Percentiles rank a stretch among this genome's conserved stretches.
These are phyloP conservation scores for Blastobotrys mokoenaii DNA, from an alignment of 805 yeast species.

Conservation along the genomic window DNA sequence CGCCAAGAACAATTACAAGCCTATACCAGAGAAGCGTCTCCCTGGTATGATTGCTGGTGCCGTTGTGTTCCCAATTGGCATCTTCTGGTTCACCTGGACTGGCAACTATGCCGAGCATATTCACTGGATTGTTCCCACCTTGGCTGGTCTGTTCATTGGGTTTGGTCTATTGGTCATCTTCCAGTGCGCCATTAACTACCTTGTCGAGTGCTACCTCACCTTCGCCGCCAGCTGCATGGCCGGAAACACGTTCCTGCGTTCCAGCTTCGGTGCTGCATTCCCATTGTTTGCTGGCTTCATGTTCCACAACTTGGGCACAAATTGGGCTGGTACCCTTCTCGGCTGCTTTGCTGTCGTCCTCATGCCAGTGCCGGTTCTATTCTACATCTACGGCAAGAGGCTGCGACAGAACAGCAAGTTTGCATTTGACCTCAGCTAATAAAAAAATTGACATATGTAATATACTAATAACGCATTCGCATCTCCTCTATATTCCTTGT, in stretches of 20 bases:
- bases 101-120: conserved; percentile 63
- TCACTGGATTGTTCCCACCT: conserved; percentile 75
- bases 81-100: conserved; percentile 85
- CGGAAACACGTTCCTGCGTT: conserved; percentile 64
- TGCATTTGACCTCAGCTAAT: conserved; percentile 28
- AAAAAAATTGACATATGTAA: neutral
- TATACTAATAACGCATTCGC: neutral
- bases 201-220: conserved; percentile 61
- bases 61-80: conserved; percentile 64
- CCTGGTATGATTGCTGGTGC: conserved; percentile 71
- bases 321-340: conserved; percentile 73
- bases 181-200: conserved; percentile 61
- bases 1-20: conserved; percentile 45
- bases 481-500: too few species aligned
- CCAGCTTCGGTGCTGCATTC: conserved; percentile 61
- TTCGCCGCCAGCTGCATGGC: conserved; percentile 78
- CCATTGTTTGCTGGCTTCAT: conserved; percentile 66
- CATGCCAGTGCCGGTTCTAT: conserved; percentile 62
- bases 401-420: conserved; percentile 52
- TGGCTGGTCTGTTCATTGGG: conserved; percentile 58
- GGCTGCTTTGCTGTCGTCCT: conserved; percentile 52
- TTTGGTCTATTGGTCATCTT: conserved; percentile 64
- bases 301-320: conserved; percentile 60
- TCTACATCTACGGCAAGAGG: conserved; percentile 48
- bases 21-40: conserved; percentile 78